Base-by-base conservation (phyloP, 2,329 filamentous ascomycete genomes). In the Trichoderma arundinaceum region DNA sequence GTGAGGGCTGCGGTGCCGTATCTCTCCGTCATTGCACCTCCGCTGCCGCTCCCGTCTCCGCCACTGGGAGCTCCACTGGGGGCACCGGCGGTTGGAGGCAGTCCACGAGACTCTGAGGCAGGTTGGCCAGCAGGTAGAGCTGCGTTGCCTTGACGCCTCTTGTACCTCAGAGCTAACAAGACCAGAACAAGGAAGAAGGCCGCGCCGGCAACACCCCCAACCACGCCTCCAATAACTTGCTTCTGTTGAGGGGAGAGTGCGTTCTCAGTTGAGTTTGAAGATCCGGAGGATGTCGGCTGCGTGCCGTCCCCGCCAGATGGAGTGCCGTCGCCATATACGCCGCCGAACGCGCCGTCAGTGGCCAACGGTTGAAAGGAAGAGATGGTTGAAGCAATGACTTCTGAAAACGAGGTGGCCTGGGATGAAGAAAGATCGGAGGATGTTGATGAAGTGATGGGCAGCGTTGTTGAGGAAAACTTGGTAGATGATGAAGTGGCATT, bases 161-260 rank as follows among this genome's bases (percentile, higher is more conserved):
- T 87, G 78, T 84, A 86, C 69, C 81, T 80, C 49, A 89, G 72
- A n/a, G 83, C 70, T 66, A 84, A 77, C 65, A 89, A 74, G 6
- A 86, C 73, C 19, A 88, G 73, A 4, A 88, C 73, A 4, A 86
- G 75, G 56, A 90, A 73, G 52, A 89, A 77, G 12, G 86, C 86
- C 1, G 85, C 74, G 17, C 86, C 87, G 15, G 87, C 86, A 38
- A 90, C 73, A 46, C 84, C 80, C 22, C 86, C 86, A 17, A 88
- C 78, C 1, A 88, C 84, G 38, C 86, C 82, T 0, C 85, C 86
- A 7, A 86, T 84, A 33, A 88, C 73, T 65, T 76, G 75, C 66
- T 77, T 77, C 60, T 78, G 73, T 57, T 76, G 73, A 1, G 72
- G 68, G 1, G 77, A 72, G 19, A 79, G 69, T 6, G 69, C 69